Evolutionary conservation across 1,284 basidiomycete genomes (phyloP), one percentile per base, ranked within the genome.

Genomic region (Puccinia coronata): DNA sequence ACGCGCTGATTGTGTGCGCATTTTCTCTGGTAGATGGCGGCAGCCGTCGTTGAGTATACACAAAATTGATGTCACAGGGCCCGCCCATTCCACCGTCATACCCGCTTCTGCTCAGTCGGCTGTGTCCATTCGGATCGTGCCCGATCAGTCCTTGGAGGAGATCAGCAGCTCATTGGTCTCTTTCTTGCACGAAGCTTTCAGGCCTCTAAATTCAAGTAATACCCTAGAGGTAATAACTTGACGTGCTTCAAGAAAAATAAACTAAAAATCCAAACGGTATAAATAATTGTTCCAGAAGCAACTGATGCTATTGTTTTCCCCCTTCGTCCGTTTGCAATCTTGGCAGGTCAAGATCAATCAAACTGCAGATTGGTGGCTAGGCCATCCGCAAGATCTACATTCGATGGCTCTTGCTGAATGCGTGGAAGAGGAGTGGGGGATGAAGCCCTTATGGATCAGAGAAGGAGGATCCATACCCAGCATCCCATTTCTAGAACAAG

Each of bases 281-380:
- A 28, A 63, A 5, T 51, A 2, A 39, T n/a, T n/a, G 23, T 59
- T 5, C 51, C 47, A 23, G n/a, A 16, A 14, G 1, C 23, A 41
- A 28, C 55, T 59, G 55, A 43, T 41, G 31, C 18, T 8, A 11
- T 61, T 61, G 4, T 34, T 77, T n/a, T n/a, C n/a, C n/a, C 71
- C 25, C 79, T 6, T 59, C 28, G 12, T 70, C 39, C 47, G 6
- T 18, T 25, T 11, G 51, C 65, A 18, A 57, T 31, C 51, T 28
- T 16, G 43, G 3, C 82, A 95, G 92, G 88, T 96, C 71, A 88
- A 88, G 39, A 91, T 98, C 71, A 91, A 93, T 67, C 93, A 95
- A 83, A 92, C 90, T 0, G 95, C 95, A 0, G 92, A 95, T 84
- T 99, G 96, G 95, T 99, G 96, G 96, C 88, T 98, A 0, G 95